phyloP scores from a whole-genome alignment of 2,329 filamentous ascomycete genomes.

The Phaeomoniella chlamydospora region DNA sequence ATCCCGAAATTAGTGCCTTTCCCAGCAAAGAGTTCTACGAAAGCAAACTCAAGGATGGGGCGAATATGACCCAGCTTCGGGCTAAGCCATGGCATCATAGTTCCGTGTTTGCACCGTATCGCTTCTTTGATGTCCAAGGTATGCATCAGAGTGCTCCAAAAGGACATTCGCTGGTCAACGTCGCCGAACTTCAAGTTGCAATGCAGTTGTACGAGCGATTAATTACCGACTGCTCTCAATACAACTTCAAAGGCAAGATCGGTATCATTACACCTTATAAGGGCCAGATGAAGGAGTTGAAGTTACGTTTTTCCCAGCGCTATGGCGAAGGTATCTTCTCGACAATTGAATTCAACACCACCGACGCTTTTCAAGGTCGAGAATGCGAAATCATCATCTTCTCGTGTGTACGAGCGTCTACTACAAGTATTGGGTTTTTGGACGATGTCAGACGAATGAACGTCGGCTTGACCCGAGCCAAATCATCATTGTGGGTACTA shows the following conservation, averaged over 20 bases:
- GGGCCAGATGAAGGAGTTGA: constrained; percentile 72
- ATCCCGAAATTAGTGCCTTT: constrained; percentile 86
- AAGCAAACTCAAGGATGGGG: constrained; percentile 68
- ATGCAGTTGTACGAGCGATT: constrained; percentile 74
- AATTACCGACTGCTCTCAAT: constrained; percentile 51
- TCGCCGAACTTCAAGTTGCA: constrained; percentile 73
- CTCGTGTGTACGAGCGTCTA: constrained; percentile 86
- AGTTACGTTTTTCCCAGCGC: constrained; percentile 52
- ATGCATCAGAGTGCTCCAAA: constrained; percentile 66
- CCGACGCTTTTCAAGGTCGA: constrained; percentile 91
- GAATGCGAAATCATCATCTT: constrained; percentile 98
- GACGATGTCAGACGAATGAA: constrained; percentile 98
- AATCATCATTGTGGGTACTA: constrained; percentile 90
- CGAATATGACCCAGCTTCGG: constrained; percentile 64
- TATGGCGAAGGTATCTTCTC: constrained; percentile 66
- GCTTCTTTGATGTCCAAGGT: constrained; percentile 93
- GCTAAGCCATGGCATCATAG: constrained; percentile 74
- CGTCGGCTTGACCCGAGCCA: constrained; percentile 90
- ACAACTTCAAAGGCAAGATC: constrained; percentile 67
- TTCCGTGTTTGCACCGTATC: constrained; percentile 72
- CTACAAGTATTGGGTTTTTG: constrained; percentile 96
- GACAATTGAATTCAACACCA: constrained; percentile 93
- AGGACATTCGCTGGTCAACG: constrained; percentile 82
- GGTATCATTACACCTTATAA: constrained; percentile 98
- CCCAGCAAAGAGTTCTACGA: constrained; percentile 91